Base-by-base conservation (phyloP, 2,329 filamentous ascomycete genomes). In the Cercospora sp. region DNA sequence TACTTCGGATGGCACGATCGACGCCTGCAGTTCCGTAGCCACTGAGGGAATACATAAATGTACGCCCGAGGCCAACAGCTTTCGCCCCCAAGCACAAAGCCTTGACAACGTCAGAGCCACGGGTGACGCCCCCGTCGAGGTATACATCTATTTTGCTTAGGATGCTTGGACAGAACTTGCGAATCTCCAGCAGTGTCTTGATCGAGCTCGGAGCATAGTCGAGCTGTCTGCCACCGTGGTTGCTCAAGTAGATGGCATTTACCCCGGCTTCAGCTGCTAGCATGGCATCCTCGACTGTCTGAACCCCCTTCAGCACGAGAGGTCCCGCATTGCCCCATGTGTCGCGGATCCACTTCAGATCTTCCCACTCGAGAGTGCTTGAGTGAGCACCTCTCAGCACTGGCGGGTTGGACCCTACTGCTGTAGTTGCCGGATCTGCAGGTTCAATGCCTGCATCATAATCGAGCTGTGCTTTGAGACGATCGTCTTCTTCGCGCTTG, bases 141-240 rank as follows among this genome's bases (percentile, higher is more conserved):
- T 76, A 80, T 7, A 82, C 78, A 60, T 81, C 80, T 16, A 80
- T 72, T 64, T 80, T 69, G 59, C 76, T 71, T 70, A 81, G 81
- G 18, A 82, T 75, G 16, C 79, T 76, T 0, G 80, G 80, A 16
- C 74, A 78, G 13, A 77, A 66, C n/a, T 87, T 88, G 78, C 91
- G 90, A 63, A 93, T 89, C 69, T 93, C 91, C 8, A 92, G 86
- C 4, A 91, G 91, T 61, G 94, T 87, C 74, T 95, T 91, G 10
- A 90, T 88, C 0, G 90, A 87, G 0, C 86, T 90, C 0, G 90
- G 89, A 2, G 85, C 83, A n/a, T 83, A 59, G 78, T 81, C 80
- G 62, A 80, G 74, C 59, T 79, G 77, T 58, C 80, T 76, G 10
- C 80, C 80, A 20, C 80, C 80, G 70, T 81, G 80, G 73, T 82